A percentile compares a stretch with the other conserved stretches of the same genome.
phyloP scores from a whole-genome alignment of 768 basidiomycete species.

The Hemileccinum rubropunctum region DNA sequence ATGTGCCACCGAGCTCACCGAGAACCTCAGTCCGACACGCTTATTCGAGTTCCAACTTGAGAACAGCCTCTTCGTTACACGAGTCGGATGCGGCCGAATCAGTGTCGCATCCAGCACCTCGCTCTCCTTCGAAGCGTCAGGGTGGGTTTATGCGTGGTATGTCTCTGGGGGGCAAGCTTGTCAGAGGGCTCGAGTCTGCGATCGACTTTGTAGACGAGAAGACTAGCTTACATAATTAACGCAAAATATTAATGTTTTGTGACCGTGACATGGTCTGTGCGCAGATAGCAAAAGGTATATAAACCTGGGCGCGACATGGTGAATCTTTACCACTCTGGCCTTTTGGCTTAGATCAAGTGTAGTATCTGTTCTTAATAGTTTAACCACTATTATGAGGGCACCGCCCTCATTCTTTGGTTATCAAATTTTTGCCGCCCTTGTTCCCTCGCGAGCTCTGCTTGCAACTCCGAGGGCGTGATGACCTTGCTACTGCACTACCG shows the following conservation, averaged over 20 bases:
- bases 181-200: slow-evolving; percentile 38
- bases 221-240: not conserved
- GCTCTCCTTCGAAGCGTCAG: slow-evolving; percentile 25
- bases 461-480: slow-evolving; percentile 9
- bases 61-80: slow-evolving; percentile 9
- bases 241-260: not conserved
- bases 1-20: not conserved
- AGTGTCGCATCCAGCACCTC: slow-evolving; percentile 1
- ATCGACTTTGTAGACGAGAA: slow-evolving; percentile 41
- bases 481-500: slow-evolving; percentile 7
- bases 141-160: slow-evolving; percentile 32
- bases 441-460: slow-evolving; percentile 11
- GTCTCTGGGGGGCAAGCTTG: slow-evolving; percentile 34
- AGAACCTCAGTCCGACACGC: slow-evolving; percentile 18
- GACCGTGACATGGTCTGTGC: slow-evolving; percentile 20
- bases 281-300: slow-evolving; percentile 1
- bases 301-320: not conserved
- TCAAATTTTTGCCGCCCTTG: slow-evolving; percentile 36
- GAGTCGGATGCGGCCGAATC: slow-evolving; percentile 12
- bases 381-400: slow-evolving; percentile 59
- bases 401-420: slow-evolving; percentile 54
- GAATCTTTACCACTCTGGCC: slow-evolving; percentile 38
- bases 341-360: slow-evolving; percentile 78
- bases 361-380: slow-evolving; percentile 70
- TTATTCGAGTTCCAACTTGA: slow-evolving; percentile 27